Evolutionary conservation across 371 early-diverging fungal genomes (phyloP), one percentile per base, ranked within the genome.

Genomic region (Lichtheimia hyalospora): DNA sequence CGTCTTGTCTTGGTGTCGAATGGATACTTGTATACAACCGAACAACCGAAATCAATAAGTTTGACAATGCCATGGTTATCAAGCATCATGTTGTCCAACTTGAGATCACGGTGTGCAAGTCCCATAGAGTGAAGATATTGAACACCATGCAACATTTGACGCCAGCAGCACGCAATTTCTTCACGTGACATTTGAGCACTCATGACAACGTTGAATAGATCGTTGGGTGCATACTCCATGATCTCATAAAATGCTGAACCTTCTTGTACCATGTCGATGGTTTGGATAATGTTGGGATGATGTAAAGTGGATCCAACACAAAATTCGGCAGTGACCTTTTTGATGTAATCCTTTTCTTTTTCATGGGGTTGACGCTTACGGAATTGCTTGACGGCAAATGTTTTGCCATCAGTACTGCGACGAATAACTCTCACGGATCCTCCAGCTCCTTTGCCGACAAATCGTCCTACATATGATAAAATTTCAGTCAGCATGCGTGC

Each of bases 1-100:
- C 24, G 1, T 13, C 53, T 56, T 14, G 41, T 40, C 25, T 65
- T 49, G 8, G 70, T 66, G 52, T 81, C 83, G 67, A 88, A 89
- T 3, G 88, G 86, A 41, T 84, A 78, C 52, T 85, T 78, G 66
- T 79, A 88, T 27, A 92, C 90, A n/a, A 84, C 83, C 15, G 93
- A 87, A 49, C 88, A 89, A 15, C 97, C 95, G 83, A 96, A 95
- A 68, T 96, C 97, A 34, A 91, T 90, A 40, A 96, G 83, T 69
- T 95, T 95, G 61, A 95, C 73, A n/a, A 84, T 79, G 15, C 89
- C 85, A 3, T 67, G 69, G 42, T 79, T 83, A 43, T 79, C 80
- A 56, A 91, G 63, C 43, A 92, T 67, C 61, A 88, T 86, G 74
- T 94, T 94, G 54, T 92, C 94, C 12, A 92, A 84, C 63, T 94